A percentile compares a stretch with the other conserved stretches of the same genome.
phyloP scores from a whole-genome alignment of 345 rosid species.

The Gossypium thurberi region DNA sequence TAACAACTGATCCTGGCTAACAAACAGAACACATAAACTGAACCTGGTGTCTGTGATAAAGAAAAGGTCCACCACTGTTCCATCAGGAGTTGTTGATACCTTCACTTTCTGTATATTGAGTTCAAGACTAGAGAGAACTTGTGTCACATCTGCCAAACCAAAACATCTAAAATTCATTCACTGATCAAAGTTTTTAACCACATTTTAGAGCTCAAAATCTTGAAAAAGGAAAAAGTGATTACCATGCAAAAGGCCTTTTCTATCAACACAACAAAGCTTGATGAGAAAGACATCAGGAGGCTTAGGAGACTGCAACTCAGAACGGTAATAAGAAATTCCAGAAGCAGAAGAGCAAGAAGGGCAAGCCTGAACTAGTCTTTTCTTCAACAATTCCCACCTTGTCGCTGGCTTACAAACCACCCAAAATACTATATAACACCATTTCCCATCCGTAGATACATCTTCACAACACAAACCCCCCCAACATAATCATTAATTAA shows the following conservation, averaged over 20 bases:
- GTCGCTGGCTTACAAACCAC: slow-evolving; percentile 60
- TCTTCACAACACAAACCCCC: slow-evolving; percentile 42
- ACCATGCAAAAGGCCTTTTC: slow-evolving; percentile 88
- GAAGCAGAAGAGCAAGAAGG: slow-evolving; percentile 81
- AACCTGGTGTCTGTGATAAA: slow-evolving; percentile 90
- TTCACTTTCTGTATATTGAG: slow-evolving; percentile 85
- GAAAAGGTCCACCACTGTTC: slow-evolving; percentile 87
- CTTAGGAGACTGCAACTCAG: slow-evolving; percentile 48
- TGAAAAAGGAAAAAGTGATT: background rate
- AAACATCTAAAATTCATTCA: slow-evolving; percentile 12
- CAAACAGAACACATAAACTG: background rate
- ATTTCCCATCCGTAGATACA: slow-evolving; percentile 88
- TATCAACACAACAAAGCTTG: slow-evolving; percentile 66
- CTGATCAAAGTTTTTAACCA: background rate
- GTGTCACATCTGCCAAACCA: slow-evolving; percentile 59
- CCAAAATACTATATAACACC: slow-evolving; percentile 95
- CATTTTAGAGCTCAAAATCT: slow-evolving; percentile 11
- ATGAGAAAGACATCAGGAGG: slow-evolving; percentile 73
- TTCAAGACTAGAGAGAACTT: slow-evolving; percentile 76
- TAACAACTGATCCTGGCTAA: background rate
- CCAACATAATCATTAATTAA: background rate
- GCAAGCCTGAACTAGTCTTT: slow-evolving; percentile 65
- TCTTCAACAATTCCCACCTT: slow-evolving; percentile 81
- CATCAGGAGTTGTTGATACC: slow-evolving; percentile 96
- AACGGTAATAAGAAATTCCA: slow-evolving; percentile 49